phyloP scores from a whole-genome alignment of 1,284 basidiomycete genomes.

The Pascua guehoae region DNA sequence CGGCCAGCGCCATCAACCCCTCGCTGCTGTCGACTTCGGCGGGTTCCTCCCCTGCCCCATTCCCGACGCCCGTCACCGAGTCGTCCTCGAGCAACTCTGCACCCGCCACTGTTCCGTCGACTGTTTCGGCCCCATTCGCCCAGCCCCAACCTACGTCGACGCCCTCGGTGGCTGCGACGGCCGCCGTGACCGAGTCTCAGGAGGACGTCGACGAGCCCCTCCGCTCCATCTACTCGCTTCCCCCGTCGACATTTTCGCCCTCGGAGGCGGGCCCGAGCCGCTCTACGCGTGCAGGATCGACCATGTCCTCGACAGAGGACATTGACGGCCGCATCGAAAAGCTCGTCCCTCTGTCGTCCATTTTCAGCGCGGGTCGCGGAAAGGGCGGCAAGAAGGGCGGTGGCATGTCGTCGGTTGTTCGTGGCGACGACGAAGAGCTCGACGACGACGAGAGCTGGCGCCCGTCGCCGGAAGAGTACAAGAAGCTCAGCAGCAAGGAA shows the following conservation, averaged over 20 bases:
- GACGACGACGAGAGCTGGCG: slow-evolving; percentile 51
- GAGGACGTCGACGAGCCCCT: slow-evolving; percentile 28
- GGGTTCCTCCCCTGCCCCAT: background rate
- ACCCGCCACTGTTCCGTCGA: background rate
- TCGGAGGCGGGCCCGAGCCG: slow-evolving; percentile 21
- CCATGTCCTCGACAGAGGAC: slow-evolving; percentile 17
- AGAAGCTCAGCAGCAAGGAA: slow-evolving; percentile 91
- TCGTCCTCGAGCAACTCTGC: background rate
- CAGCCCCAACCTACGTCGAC: too few species aligned
- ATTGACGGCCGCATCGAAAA: slow-evolving; percentile 37
- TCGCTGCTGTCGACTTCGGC: slow-evolving; percentile 19
- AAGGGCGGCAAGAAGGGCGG: slow-evolving; percentile 51
- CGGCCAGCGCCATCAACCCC: slow-evolving; percentile 23
- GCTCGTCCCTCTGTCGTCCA: slow-evolving; percentile 41
- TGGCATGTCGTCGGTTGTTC: slow-evolving; percentile 49
- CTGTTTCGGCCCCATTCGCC: background rate
- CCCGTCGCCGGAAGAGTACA: slow-evolving; percentile 77
- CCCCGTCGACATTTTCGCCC: slow-evolving; percentile 4
- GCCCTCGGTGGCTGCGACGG: too few species aligned
- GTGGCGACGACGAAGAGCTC: slow-evolving; percentile 45
- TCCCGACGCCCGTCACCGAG: slow-evolving; percentile 7
- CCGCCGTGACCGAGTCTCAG: slow-evolving; percentile 9
- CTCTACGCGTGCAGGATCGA: slow-evolving; percentile 21
- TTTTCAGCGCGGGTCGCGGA: slow-evolving; percentile 48
- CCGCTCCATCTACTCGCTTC: slow-evolving; percentile 14